Percentiles rank a stretch among this genome's conserved stretches.
Conservation (phyloP, 2,329 filamentous ascomycete genomes). For the Dryadomyces quercus-mongolicae region DNA sequence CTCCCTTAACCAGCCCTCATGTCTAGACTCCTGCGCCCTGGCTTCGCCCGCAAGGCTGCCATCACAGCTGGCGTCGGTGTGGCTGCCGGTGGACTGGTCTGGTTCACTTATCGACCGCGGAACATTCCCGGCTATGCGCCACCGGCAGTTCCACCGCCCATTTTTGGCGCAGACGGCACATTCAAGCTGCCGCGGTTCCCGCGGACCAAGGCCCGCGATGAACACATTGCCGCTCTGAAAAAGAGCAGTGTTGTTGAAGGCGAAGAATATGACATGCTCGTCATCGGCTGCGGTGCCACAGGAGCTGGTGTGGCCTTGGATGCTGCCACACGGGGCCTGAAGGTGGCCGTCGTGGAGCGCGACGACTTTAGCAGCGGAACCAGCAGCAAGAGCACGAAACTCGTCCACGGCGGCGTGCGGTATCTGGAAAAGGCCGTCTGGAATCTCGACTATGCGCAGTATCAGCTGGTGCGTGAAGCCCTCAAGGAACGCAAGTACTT, state of each 20-base stretch:
- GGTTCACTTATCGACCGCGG: conserved; percentile 52
- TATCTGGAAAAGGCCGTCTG: conserved; percentile 80
- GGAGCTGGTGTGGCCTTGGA: conserved; percentile 72
- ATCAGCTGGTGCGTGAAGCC: conserved; percentile 68
- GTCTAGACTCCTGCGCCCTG: conserved; percentile 16
- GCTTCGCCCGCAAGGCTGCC: conserved; percentile 29
- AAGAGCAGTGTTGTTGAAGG: conserved; percentile 26
- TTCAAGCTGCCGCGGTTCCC: conserved; percentile 57
- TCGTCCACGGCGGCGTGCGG: conserved; percentile 74
- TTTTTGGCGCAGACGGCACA: conserved; percentile 54
- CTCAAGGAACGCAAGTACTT: conserved; percentile 76
- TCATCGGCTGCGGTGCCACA: conserved; percentile 71
- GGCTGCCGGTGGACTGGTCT: conserved; percentile 31
- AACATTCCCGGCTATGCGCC: conserved; percentile 60
- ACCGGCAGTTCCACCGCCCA: conserved; percentile 57
- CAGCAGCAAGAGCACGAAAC: conserved; percentile 77
- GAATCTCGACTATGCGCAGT: conserved; percentile 77
- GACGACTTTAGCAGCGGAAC: conserved; percentile 76
- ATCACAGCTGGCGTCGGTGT: conserved; percentile 28
- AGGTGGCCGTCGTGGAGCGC: conserved; percentile 69
- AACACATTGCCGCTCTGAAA: conserved; percentile 51
- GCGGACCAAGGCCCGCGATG: conserved; percentile 45
- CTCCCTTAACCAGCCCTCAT: conserved; percentile 11
- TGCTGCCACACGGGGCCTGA: conserved; percentile 65
- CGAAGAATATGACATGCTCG: conserved; percentile 60